phyloP scores from a whole-genome alignment of 306 rosid species.

The Quercus rubra region DNA sequence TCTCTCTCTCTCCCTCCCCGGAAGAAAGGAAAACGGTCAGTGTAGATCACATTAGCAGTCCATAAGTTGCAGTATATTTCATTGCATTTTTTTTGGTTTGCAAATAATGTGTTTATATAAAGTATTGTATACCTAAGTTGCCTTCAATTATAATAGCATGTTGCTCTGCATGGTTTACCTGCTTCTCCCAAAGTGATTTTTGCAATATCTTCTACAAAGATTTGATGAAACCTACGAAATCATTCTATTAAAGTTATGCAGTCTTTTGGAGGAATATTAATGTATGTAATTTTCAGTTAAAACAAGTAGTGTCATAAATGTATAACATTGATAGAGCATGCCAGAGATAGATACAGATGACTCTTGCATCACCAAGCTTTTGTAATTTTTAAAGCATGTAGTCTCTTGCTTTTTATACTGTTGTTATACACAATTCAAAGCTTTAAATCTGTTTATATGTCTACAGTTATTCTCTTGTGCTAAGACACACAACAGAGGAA shows the following conservation, averaged over 20 bases:
- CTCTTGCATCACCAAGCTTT: not conserved
- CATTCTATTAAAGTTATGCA: slow-evolving; percentile 1
- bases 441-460: slow-evolving; percentile 17
- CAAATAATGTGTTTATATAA: not conserved
- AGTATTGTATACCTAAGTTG: not conserved
- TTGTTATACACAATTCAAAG: slow-evolving; percentile 4
- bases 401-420: not conserved
- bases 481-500: slow-evolving; percentile 96
- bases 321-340: not conserved
- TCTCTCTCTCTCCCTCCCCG: slow-evolving; percentile 10
- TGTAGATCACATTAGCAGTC: not conserved
- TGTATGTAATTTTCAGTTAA: too few species aligned
- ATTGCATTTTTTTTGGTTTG: not conserved
- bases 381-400: not conserved
- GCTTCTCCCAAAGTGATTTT: not conserved
- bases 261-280: not conserved
- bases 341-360: not conserved
- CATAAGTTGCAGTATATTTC: slow-evolving; percentile 8
- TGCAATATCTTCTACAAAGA: not conserved
- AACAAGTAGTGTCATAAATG: not conserved
- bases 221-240: not conserved
- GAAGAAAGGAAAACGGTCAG: not conserved
- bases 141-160: not conserved
- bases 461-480: slow-evolving; percentile 83
- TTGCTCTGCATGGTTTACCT: not conserved